phyloP scores from a whole-genome alignment of 2,329 filamentous ascomycete species.

The Didymella keratinophila region DNA sequence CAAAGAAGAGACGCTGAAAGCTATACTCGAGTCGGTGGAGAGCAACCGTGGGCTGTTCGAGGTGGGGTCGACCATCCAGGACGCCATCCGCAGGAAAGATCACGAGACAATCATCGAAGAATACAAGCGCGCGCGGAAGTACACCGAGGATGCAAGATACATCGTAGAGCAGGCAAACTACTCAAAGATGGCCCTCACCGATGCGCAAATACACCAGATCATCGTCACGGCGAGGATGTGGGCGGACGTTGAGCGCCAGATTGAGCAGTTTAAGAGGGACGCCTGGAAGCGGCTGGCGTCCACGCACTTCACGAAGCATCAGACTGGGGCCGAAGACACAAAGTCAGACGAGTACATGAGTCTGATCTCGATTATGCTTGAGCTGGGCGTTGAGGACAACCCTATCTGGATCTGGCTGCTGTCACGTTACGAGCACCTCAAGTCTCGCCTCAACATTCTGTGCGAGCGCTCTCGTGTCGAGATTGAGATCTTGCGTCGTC shows the following conservation, averaged over 20 bases:
- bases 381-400: constrained; percentile 93
- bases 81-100: constrained; percentile 89
- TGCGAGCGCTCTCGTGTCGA: constrained; percentile 90
- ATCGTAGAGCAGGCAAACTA: constrained; percentile 66
- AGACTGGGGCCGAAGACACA: constrained; percentile 55
- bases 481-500: constrained; percentile 86
- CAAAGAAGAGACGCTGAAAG: constrained; percentile 86
- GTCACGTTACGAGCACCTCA: constrained; percentile 87
- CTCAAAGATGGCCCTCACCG: constrained; percentile 66
- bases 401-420: constrained; percentile 96
- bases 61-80: constrained; percentile 76
- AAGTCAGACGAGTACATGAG: constrained; percentile 87
- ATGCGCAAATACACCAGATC: constrained; percentile 84
- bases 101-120: constrained; percentile 88
- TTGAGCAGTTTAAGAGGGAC: constrained; percentile 86
- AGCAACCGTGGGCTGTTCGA: constrained; percentile 84
- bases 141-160: constrained; percentile 78
- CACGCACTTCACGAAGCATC: constrained; percentile 64
- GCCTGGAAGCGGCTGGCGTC: constrained; percentile 83
- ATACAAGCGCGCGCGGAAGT: constrained; percentile 81
- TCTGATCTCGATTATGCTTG: constrained; percentile 85
- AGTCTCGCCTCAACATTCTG: constrained; percentile 79
- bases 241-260: constrained; percentile 88
- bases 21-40: constrained; percentile 77
- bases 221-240: constrained; percentile 92